phyloP scores from a whole-genome alignment of 2,329 filamentous ascomycete species.

The Neoscytalidium dimidiatum region DNA sequence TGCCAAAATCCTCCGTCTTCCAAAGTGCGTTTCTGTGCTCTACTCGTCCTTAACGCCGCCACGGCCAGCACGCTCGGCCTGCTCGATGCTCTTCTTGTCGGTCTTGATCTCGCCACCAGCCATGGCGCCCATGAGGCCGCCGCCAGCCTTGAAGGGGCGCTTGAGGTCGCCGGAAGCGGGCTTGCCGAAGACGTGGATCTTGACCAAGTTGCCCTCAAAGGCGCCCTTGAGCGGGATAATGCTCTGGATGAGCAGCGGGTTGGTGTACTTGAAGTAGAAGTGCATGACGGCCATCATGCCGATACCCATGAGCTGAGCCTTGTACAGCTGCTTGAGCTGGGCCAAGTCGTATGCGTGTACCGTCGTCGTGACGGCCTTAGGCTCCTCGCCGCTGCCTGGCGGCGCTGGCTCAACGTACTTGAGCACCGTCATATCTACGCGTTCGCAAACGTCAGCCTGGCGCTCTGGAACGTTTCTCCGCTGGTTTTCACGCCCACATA shows the following conservation, averaged over 20 bases:
- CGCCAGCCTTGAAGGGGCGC: constrained; percentile 88
- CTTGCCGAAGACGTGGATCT: constrained; percentile 89
- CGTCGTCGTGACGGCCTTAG: constrained; percentile 95
- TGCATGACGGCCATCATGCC: constrained; percentile 99
- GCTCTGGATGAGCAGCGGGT: constrained; percentile 96
- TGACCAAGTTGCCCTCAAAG: constrained; percentile 92
- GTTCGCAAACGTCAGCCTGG: not conserved
- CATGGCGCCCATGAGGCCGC: constrained; percentile 80
- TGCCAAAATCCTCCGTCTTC: no score
- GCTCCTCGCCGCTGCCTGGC: constrained; percentile 91
- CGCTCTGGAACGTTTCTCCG: not conserved
- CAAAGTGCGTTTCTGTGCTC: not conserved
- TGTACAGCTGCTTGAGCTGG: constrained; percentile 83
- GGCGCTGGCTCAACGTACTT: constrained; percentile 97
- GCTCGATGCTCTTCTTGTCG: constrained; percentile 66
- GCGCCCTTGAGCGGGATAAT: constrained; percentile 97
- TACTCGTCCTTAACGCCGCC: constrained; percentile 58
- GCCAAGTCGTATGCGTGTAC: constrained; percentile 90
- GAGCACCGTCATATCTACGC: constrained; percentile 86
- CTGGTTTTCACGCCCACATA: constrained; percentile 48
- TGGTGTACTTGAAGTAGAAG: constrained; percentile 99
- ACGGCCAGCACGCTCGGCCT: constrained; percentile 52
- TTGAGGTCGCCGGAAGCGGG: constrained; percentile 88
- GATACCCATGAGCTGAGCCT: constrained; percentile 90
- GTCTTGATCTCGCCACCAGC: constrained; percentile 76